These are phyloP conservation scores for Kentomonas sorsogonicus DNA, from an alignment of 208 protist species.

Conservation along the genomic window DNA sequence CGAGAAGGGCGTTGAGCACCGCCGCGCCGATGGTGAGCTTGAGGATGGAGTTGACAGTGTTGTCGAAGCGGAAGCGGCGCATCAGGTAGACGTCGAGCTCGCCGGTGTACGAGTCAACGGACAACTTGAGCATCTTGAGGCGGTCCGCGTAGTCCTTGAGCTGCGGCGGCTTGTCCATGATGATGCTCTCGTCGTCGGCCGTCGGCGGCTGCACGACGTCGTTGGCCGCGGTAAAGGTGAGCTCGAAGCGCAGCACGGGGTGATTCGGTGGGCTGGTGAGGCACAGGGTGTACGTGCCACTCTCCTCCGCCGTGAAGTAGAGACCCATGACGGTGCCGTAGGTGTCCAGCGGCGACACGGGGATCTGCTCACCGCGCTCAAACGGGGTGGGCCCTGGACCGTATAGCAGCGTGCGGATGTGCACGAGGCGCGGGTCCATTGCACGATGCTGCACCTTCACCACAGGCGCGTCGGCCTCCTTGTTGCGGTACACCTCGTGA, in stretches of 20 bases:
- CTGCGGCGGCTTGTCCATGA: constrained; percentile 62
- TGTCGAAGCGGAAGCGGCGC: constrained; percentile 47
- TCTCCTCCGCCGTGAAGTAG: constrained; percentile 60
- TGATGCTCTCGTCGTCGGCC: constrained; percentile 45
- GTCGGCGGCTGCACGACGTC: constrained; percentile 46
- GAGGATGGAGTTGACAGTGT: constrained; percentile 38
- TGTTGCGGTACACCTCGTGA: constrained; percentile 60
- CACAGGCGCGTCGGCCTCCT: constrained; percentile 44
- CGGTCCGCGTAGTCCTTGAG: constrained; percentile 49
- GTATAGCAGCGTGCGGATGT: constrained; percentile 44
- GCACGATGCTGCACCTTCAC: constrained; percentile 59
- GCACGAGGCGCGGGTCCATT: constrained; percentile 45
- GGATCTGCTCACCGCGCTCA: constrained; percentile 22
- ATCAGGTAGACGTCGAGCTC: constrained; percentile 54
- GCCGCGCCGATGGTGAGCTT: constrained; percentile 41
- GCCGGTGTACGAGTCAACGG: constrained; percentile 48
- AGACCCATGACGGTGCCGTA: constrained; percentile 40
- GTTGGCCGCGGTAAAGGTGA: constrained; percentile 53
- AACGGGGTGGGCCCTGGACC: constrained; percentile 19
- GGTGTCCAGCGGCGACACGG: constrained; percentile 25
- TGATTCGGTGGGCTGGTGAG: constrained; percentile 44
- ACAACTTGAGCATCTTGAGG: constrained; percentile 53
- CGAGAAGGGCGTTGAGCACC: constrained; percentile 48
- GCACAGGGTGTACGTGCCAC: constrained; percentile 64
- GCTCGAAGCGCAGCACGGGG: constrained; percentile 54